phyloP scores from a whole-genome alignment of 2,329 filamentous ascomycete genomes.

The Cadophora gregata region DNA sequence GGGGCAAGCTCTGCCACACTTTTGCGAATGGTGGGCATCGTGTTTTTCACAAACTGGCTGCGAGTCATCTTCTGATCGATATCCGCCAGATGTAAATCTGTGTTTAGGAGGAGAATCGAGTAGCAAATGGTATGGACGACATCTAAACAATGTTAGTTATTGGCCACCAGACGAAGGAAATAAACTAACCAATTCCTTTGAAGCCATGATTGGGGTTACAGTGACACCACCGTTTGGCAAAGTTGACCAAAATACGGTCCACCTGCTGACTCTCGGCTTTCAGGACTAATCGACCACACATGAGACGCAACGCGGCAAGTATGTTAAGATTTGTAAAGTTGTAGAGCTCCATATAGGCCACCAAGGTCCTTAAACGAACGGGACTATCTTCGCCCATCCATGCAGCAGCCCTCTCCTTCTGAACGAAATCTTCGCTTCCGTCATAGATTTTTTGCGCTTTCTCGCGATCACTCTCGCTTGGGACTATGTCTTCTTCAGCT shows the following conservation, averaged over 20 bases:
- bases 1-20: conserved; percentile 76
- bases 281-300: conserved; percentile 82
- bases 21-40: conserved; percentile 84
- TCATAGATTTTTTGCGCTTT: conserved; percentile 85
- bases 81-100: conserved; percentile 92
- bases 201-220: conserved; percentile 95
- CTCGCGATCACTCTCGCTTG: conserved; percentile 66
- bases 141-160: conserved; percentile 58
- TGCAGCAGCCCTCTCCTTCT: conserved; percentile 79
- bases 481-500: conserved; percentile 23
- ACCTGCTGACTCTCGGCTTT: conserved; percentile 96
- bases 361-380: conserved; percentile 61
- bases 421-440: conserved; percentile 81
- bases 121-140: conserved; percentile 98
- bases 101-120: conserved; percentile 93
- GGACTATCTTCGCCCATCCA: conserved; percentile 77
- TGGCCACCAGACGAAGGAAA: background rate
- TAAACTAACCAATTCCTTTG: conserved; percentile 75
- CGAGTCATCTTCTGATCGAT: conserved; percentile 97
- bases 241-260: conserved; percentile 88
- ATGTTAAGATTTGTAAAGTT: conserved; percentile 85
- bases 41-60: conserved; percentile 94
- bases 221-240: conserved; percentile 88
- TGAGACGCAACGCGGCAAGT: conserved; percentile 74
- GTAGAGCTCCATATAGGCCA: conserved; percentile 91